Base-by-base conservation (phyloP, 106 monocot species). In the Dendrobium huoshanense region DNA sequence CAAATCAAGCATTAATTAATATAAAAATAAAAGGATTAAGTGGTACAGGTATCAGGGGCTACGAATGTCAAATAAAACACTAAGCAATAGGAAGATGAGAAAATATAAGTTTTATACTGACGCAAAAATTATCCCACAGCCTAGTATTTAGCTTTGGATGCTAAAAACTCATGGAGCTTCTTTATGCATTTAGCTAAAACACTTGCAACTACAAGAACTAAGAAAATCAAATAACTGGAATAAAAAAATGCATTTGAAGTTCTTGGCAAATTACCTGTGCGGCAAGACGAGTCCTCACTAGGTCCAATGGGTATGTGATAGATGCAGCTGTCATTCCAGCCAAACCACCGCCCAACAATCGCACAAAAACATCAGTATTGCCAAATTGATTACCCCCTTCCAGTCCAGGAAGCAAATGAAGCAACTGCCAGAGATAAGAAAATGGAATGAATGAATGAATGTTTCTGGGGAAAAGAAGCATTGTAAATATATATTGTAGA, bases 291-390 rank as follows among this genome's bases (percentile, higher is more conserved):
- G 89, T 92, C 77, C 92, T 89, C 82, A 92, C 89, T 78, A 92
- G 82, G 81, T 92, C 92, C 75, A 92, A 86, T 55, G 89, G 92
- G 55, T 92, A 92, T 33, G 92, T 89, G n/a, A 89, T 76, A 20
- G 92, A 84, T 81, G 92, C 89, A 78, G 92, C 85, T 61, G 92
- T 92, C 80, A 89, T 86, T 55, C 92, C 92, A 51, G 92, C 83
- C 54, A 92, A 81, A 31, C 92, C 92, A 82, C 89, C 89, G 8
- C 87, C 87, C 4, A 89, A 79, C 41, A 92, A 81, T 77, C 79
- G 49, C 11, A 87, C 81, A 79, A 76, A 78, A 78, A 87, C 73
- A 86, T 92, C 85, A 31, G 87, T 81, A 79, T 78, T 84, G 2
- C 67, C 73, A 82, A 44, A 61, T 22, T 89, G 76, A 45, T 72